Evolutionary conservation across 139 green algal genomes (phyloP).

Genomic region (Auxenochlorella pyrenoidosa): DNA sequence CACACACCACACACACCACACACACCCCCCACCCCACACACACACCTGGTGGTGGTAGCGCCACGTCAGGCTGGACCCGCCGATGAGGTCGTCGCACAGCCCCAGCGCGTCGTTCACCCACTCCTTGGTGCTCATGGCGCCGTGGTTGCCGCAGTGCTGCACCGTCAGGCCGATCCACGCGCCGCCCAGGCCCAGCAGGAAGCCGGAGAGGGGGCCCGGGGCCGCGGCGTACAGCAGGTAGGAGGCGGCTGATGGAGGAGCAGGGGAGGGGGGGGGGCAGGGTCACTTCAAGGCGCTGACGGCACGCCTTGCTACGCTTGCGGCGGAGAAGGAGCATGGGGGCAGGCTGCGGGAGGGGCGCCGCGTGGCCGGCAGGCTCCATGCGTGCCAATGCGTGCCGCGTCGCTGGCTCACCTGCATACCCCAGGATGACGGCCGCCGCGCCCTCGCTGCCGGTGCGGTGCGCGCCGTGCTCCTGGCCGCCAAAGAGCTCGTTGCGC

Average conservation of each 20-base stretch:
- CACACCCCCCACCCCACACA: too few species aligned
- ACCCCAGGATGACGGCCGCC: conserved; percentile 50
- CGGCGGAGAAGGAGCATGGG: too few species aligned
- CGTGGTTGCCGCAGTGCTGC: conserved; percentile 91
- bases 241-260: conserved; percentile 53
- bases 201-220: conserved; percentile 66
- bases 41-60: conserved; percentile 82
- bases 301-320: too few species aligned
- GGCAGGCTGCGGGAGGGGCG: neutral
- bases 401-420: neutral
- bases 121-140: conserved; percentile 85
- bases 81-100: conserved; percentile 78
- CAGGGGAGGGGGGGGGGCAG: neutral
- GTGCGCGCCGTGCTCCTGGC: conserved; percentile 61
- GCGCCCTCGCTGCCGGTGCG: conserved; percentile 56
- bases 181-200: conserved; percentile 72
- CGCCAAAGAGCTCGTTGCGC: conserved; percentile 78
- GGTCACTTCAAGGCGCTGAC: neutral
- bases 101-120: conserved; percentile 79
- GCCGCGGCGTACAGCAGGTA: conserved; percentile 68
- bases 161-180: conserved; percentile 87
- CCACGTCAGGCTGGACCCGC: conserved; percentile 86
- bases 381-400: neutral
- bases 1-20: too few species aligned
- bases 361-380: neutral